Conservation (phyloP, 352 stramenopile species). For the Phytophthora parvispora region DNA sequence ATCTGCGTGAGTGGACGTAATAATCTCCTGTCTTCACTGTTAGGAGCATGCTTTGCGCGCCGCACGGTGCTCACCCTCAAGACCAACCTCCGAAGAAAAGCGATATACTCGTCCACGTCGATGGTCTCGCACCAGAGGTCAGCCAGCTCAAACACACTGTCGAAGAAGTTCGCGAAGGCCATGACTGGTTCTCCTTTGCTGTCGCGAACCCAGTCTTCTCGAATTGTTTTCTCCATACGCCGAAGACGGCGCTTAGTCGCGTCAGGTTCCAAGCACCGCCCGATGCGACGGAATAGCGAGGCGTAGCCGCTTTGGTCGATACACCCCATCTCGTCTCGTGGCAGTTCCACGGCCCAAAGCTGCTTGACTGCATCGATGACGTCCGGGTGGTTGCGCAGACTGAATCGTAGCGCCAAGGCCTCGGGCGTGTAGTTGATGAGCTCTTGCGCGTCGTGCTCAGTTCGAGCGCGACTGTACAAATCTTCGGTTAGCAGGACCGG, state of each 20-base stretch:
- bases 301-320: conserved; percentile 67
- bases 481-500: conserved; percentile 71
- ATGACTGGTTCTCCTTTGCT: conserved; percentile 63
- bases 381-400: conserved; percentile 62
- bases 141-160: conserved; percentile 77
- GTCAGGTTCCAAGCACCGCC: conserved; percentile 61
- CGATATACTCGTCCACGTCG: conserved; percentile 70
- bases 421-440: conserved; percentile 80
- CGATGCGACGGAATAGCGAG: conserved; percentile 67
- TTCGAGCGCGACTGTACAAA: conserved; percentile 58
- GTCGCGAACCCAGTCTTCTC: conserved; percentile 76
- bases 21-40: conserved; percentile 32
- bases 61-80: conserved; percentile 47
- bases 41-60: conserved; percentile 10
- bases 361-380: conserved; percentile 60
- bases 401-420: conserved; percentile 71
- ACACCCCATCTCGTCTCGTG: conserved; percentile 63
- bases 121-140: conserved; percentile 85
- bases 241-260: conserved; percentile 30
- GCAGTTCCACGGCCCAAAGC: conserved; percentile 70
- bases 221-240: conserved; percentile 54
- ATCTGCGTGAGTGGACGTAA: conserved; percentile 60
- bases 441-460: conserved; percentile 57
- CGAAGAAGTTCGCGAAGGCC: conserved; percentile 77
- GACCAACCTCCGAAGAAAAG: conserved; percentile 56